Percentiles rank a stretch among this genome's conserved stretches.
Evolutionary conservation across 192 early-diverging fungal genomes (phyloP).

Genomic region (Gamsiella multidivaricata): DNA sequence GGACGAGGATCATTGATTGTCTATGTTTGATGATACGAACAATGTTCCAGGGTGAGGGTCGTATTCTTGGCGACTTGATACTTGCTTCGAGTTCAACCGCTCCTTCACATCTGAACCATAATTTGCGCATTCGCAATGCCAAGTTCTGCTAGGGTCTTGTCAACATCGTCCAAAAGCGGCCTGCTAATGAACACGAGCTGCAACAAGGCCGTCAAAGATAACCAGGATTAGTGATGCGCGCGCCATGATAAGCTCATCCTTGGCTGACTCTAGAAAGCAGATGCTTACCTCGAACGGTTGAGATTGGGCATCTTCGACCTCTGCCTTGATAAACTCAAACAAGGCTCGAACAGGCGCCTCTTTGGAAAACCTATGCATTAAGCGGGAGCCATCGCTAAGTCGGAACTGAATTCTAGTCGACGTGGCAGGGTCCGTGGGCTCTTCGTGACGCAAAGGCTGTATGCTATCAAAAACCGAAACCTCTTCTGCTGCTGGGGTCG

Average conservation of each 20-base stretch:
- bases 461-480: slow-evolving; percentile 58
- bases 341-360: slow-evolving; percentile 76
- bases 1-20: too few species aligned
- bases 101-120: slow-evolving; percentile 57
- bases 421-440: slow-evolving; percentile 63
- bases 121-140: slow-evolving; percentile 71
- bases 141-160: slow-evolving; percentile 79
- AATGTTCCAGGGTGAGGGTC: too few species aligned
- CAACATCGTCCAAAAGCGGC: slow-evolving; percentile 70
- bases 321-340: slow-evolving; percentile 88
- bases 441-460: slow-evolving; percentile 55
- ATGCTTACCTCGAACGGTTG: slow-evolving; percentile 77
- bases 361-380: slow-evolving; percentile 82
- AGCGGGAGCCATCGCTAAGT: slow-evolving; percentile 77
- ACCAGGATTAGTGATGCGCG: not conserved
- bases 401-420: slow-evolving; percentile 87
- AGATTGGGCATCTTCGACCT: slow-evolving; percentile 68
- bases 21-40: too few species aligned
- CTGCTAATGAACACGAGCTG: slow-evolving; percentile 77
- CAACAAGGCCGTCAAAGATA: slow-evolving; percentile 54
- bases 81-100: not conserved
- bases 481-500: not conserved
- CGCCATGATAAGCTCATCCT: too few species aligned
- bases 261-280: too few species aligned
- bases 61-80: not conserved